Conservation (phyloP, 164 flowering plant genomes). For the Vitis rupestris region DNA sequence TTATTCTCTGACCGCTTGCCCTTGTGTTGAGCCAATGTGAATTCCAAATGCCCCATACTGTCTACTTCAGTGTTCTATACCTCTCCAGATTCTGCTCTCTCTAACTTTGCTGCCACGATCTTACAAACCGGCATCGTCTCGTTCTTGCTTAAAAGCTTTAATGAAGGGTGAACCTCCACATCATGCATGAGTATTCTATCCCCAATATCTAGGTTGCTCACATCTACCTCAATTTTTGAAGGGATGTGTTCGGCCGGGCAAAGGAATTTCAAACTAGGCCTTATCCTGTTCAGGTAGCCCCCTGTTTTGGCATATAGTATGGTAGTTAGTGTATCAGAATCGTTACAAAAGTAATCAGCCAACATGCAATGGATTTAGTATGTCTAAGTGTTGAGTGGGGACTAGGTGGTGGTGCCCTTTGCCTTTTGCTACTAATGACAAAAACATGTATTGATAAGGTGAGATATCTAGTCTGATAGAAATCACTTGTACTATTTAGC, state of each 20-base stretch:
- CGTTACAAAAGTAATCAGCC: not conserved
- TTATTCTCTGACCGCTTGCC: not conserved
- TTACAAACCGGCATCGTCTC: slow-evolving; percentile 75
- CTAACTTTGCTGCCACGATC: slow-evolving; percentile 36
- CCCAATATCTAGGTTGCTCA: slow-evolving; percentile 81
- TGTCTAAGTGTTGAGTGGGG: too few relatives aligned
- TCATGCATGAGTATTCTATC: slow-evolving; percentile 59
- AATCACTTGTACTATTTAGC: too few relatives aligned
- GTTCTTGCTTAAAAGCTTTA: slow-evolving; percentile 73
- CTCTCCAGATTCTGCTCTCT: slow-evolving; percentile 17
- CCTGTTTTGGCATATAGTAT: slow-evolving; percentile 47
- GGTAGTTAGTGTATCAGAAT: not conserved
- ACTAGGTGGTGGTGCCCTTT: too few relatives aligned
- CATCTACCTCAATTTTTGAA: slow-evolving; percentile 75
- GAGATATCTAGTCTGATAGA: too few relatives aligned
- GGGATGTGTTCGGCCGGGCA: slow-evolving; percentile 84
- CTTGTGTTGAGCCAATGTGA: not conserved
- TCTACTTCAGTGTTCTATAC: not conserved
- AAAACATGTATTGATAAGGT: too few relatives aligned
- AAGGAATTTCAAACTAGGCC: slow-evolving; percentile 50
- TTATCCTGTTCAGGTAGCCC: slow-evolving; percentile 52
- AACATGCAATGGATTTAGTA: not conserved
- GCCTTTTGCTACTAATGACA: too few relatives aligned
- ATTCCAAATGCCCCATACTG: not conserved
- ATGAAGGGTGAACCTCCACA: slow-evolving; percentile 55